Base-by-base conservation (phyloP, 306 rosid species). In the Pyrus betulifolia region DNA sequence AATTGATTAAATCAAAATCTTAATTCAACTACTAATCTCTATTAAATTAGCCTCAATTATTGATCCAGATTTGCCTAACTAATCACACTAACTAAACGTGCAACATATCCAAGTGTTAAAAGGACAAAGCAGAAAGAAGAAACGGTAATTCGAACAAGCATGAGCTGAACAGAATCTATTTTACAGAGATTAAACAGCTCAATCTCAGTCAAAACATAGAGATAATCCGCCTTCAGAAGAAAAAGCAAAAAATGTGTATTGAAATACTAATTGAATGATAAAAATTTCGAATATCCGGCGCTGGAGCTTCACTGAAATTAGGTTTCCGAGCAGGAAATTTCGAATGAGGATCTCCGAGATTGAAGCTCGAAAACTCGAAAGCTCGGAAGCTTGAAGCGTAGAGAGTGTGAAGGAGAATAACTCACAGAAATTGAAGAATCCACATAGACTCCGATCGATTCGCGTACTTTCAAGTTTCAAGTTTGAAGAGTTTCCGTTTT, bases 381-480 rank as follows among this genome's bases (percentile, higher is more conserved):
- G 42, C 54, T 40, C 11, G 21, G 31, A 45, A 21, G 62, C 28
- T 42, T 38, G 18, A 21, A 69, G 67, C 82, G 69, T 11, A 44
- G 17, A 52, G 23, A 21, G 33, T 22, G 40, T 6, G 25, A 23
- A 49, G 45, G 27, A 35, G 42, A 11, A 35, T 25, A n/a, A 66
- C 63, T 67, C 35, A 71, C 51, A 18, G 62, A 59, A 73, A 31
- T 38, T 18, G 58, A 12, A 21, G 70, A 77, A 77, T 61, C 42
- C 45, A 70, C 61, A 55, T 57, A 69, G 78, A 38, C 28, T 59
- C 61, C 64, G 54, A 77, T 67, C 67, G 78, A 67, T 67, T 71
- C 71, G 65, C 57, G 52, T 9, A 19, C 19, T 52, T 19, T 13
- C 69, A 19, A 54, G 69, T 58, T 58, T 4, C 27, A 14, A 28